These are phyloP conservation scores for Xylariales sp. DNA, from an alignment of 2,329 filamentous ascomycete species.

Conservation along the genomic window DNA sequence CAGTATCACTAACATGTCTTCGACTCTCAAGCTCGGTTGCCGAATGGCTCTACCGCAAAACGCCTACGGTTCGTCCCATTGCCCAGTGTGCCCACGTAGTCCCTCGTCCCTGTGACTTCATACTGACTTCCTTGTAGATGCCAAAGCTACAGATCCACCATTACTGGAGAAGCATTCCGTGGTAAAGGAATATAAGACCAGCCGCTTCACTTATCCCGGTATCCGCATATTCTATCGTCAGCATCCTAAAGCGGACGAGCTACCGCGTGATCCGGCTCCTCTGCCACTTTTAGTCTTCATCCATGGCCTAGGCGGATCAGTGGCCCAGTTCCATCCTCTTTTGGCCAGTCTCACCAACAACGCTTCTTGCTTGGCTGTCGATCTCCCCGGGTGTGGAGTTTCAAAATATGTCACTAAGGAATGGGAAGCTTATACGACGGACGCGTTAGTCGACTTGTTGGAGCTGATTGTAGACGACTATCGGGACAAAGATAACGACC, in stretches of 20 bases:
- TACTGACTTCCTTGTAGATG: constrained; percentile 25
- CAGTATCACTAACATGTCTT: too few species aligned
- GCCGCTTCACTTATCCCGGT: constrained; percentile 62
- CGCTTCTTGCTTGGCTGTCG: constrained; percentile 80
- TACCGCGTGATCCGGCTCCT: constrained; percentile 67
- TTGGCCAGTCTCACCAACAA: constrained; percentile 77
- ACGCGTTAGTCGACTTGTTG: constrained; percentile 71
- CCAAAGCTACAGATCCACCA: constrained; percentile 65
- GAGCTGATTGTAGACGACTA: constrained; percentile 70
- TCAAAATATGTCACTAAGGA: constrained; percentile 67
- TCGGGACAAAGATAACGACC: constrained; percentile 66
- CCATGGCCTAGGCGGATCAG: constrained; percentile 88
- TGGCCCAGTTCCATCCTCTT: constrained; percentile 80
- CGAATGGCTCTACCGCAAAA: background rate
- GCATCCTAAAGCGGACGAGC: constrained; percentile 76
- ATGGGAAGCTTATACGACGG: constrained; percentile 75
- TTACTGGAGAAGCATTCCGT: constrained; percentile 73
- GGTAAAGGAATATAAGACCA: constrained; percentile 68
- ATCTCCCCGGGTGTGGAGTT: constrained; percentile 83
- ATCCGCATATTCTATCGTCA: constrained; percentile 80
- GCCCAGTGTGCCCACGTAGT: too few species aligned
- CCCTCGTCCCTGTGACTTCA: too few species aligned
- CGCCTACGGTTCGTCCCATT: background rate
- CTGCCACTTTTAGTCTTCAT: constrained; percentile 86
- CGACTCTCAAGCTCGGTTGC: too few species aligned